Conservation (phyloP, 768 basidiomycete species). For the Melanogaster broomeanus region DNA sequence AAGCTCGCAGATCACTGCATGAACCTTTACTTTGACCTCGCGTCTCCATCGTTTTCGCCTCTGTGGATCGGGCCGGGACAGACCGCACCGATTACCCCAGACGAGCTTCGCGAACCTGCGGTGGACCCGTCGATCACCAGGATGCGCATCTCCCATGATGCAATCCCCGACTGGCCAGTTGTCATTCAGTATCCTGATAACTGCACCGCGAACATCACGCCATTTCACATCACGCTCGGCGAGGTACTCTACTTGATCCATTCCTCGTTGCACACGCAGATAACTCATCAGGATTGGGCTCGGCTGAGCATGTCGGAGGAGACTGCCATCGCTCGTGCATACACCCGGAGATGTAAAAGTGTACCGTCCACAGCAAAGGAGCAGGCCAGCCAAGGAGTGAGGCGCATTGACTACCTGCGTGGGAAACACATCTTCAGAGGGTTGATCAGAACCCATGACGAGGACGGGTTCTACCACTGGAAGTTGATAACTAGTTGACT, state of each 20-base stretch:
- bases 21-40: conserved; percentile 59
- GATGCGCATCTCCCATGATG: conserved; percentile 59
- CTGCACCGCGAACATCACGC: conserved; percentile 18
- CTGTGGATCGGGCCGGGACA: conserved; percentile 42
- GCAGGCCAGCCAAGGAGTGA: conserved; percentile 40
- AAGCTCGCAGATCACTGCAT: no score
- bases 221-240: conserved; percentile 53
- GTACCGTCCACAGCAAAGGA: conserved; percentile 30
- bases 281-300: conserved; percentile 39
- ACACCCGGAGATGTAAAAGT: conserved; percentile 36
- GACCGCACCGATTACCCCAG: conserved; percentile 37
- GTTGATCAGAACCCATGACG: conserved; percentile 31
- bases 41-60: conserved; percentile 48
- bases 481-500: conserved; percentile 23
- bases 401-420: conserved; percentile 39
- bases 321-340: conserved; percentile 36
- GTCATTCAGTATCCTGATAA: conserved; percentile 45
- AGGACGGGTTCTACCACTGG: conserved; percentile 33
- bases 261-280: conserved; percentile 43
- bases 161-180: conserved; percentile 62
- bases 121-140: conserved; percentile 54
- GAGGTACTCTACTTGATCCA: conserved; percentile 59
- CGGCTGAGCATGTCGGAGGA: conserved; percentile 25
- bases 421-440: conserved; percentile 39
- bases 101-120: conserved; percentile 53